Evolutionary conservation across 208 protist genomes (phyloP).

Genomic region (Strigomonas culicis): DNA sequence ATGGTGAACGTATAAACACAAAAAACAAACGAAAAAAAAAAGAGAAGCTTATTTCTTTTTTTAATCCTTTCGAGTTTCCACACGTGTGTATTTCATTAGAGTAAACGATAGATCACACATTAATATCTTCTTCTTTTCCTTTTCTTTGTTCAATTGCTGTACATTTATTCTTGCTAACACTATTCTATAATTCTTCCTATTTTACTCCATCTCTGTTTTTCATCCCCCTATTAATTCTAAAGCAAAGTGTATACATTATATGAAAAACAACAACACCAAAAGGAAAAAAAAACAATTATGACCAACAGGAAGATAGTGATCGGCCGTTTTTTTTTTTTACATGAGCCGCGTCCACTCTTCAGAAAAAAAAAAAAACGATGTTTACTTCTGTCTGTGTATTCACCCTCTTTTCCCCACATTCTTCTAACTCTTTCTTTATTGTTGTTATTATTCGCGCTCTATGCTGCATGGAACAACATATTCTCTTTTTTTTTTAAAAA

Average conservation of each 20-base stretch:
- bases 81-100: not conserved
- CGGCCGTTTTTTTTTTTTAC: not conserved
- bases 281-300: too few species aligned
- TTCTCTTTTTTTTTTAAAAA: not conserved
- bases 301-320: too few species aligned
- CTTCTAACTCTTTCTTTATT: not conserved
- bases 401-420: not conserved
- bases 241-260: not conserved
- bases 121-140: constrained; percentile 2
- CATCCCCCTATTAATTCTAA: constrained; percentile 5
- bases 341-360: not conserved
- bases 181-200: not conserved
- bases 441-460: constrained; percentile 2
- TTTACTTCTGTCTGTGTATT: constrained; percentile 4
- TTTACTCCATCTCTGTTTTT: not conserved
- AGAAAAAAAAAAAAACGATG: not conserved
- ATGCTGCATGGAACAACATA: too few species aligned
- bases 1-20: not conserved
- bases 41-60: not conserved
- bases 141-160: not conserved
- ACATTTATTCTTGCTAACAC: not conserved
- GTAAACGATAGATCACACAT: not conserved
- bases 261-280: not conserved
- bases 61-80: not conserved
- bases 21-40: not conserved